phyloP scores from a whole-genome alignment of 805 yeast genomes.

The Candida orba region DNA sequence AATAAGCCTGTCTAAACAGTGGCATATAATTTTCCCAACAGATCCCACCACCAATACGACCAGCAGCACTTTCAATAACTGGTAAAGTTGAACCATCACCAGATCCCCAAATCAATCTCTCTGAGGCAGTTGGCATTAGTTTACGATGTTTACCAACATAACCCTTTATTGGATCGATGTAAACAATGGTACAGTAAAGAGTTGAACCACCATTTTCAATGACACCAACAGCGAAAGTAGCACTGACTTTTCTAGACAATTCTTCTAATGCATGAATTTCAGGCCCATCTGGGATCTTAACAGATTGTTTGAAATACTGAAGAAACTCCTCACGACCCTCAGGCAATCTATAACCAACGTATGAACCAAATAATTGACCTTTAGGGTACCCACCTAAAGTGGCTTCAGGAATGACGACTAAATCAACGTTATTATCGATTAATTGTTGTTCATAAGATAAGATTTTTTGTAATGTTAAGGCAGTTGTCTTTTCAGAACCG shows the following conservation, averaged over 20 bases:
- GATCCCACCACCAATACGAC: constrained; percentile 38
- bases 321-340: constrained; percentile 35
- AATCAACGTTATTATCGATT: constrained; percentile 24
- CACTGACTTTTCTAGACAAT: constrained; percentile 28
- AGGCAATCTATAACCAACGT: constrained; percentile 34
- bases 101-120: constrained; percentile 38
- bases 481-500: constrained; percentile 33
- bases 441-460: constrained; percentile 32
- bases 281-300: constrained; percentile 28
- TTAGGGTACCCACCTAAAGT: constrained; percentile 41
- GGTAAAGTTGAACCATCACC: constrained; percentile 41
- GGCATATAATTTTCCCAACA: constrained; percentile 44
- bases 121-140: constrained; percentile 38
- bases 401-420: constrained; percentile 41
- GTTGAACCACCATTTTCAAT: constrained; percentile 34
- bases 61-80: constrained; percentile 29
- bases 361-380: constrained; percentile 36
- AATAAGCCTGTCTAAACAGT: constrained; percentile 32
- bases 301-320: constrained; percentile 28
- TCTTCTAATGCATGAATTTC: constrained; percentile 29
- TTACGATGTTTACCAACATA: constrained; percentile 37
- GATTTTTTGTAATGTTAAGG: constrained; percentile 31
- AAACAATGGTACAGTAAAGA: constrained; percentile 34
- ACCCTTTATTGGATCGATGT: constrained; percentile 32
- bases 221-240: constrained; percentile 33